These are phyloP conservation scores for Microcyclospora tardicrescens DNA, from an alignment of 2,329 filamentous ascomycete genomes.

Conservation along the genomic window DNA sequence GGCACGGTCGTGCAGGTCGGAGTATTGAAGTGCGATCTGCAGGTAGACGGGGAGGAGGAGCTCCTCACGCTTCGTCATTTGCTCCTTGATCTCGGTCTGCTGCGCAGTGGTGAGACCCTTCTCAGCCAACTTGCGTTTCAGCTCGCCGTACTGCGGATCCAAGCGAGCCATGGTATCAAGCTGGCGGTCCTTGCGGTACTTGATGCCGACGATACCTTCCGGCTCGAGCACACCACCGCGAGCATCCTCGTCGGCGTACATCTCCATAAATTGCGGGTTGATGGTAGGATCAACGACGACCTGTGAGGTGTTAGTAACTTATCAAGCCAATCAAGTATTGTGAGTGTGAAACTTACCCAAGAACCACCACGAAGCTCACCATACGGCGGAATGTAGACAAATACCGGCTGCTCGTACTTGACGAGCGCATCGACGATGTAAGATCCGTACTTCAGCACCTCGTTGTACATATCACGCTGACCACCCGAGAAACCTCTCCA, in stretches of 20 bases:
- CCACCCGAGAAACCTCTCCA: slow-evolving; percentile 99
- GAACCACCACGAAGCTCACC: slow-evolving; percentile 97
- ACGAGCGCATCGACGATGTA: slow-evolving; percentile 98
- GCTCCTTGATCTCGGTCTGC: slow-evolving; percentile 63
- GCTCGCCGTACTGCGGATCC: slow-evolving; percentile 67
- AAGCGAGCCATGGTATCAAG: slow-evolving; percentile 94
- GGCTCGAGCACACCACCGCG: slow-evolving; percentile 96
- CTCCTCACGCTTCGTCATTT: slow-evolving; percentile 78
- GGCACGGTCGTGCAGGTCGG: slow-evolving; percentile 90
- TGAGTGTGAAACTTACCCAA: slow-evolving; percentile 48
- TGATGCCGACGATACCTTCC: slow-evolving; percentile 96
- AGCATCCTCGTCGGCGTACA: slow-evolving; percentile 93
- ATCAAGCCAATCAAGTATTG: not conserved
- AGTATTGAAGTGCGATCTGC: slow-evolving; percentile 93
- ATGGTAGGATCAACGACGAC: slow-evolving; percentile 98
- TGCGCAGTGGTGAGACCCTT: slow-evolving; percentile 59
- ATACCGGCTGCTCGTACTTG: slow-evolving; percentile 97
- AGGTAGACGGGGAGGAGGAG: slow-evolving; percentile 82
- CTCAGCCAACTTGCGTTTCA: slow-evolving; percentile 66
- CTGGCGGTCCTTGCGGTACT: slow-evolving; percentile 95
- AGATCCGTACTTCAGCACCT: slow-evolving; percentile 97
- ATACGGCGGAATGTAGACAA: slow-evolving; percentile 95
- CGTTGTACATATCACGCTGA: slow-evolving; percentile 99
- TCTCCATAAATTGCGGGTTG: slow-evolving; percentile 94
- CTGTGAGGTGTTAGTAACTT: slow-evolving; percentile 27